These are phyloP conservation scores for Bauhinia variegata DNA, from an alignment of 306 rosid species.

Conservation along the genomic window DNA sequence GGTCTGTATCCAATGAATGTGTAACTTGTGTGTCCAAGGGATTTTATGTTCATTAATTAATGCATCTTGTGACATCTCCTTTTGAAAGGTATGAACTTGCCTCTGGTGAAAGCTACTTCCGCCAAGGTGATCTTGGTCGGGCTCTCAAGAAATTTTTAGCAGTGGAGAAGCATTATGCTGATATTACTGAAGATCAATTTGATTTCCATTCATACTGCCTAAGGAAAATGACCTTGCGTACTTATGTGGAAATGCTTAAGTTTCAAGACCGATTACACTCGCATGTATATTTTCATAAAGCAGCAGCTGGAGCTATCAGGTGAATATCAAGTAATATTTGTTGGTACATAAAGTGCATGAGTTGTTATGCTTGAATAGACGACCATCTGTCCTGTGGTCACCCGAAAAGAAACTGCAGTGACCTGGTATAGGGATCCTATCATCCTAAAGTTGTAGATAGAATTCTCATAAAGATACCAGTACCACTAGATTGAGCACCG, in stretches of 20 bases:
- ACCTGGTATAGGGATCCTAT: no score
- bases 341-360: slow-evolving; percentile 14
- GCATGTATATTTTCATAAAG: slow-evolving; percentile 89
- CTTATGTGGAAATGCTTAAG: slow-evolving; percentile 95
- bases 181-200: slow-evolving; percentile 96
- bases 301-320: slow-evolving; percentile 98
- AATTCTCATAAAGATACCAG: no score
- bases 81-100: slow-evolving; percentile 89
- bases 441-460: no score
- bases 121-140: slow-evolving; percentile 90
- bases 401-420: no score
- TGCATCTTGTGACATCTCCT: slow-evolving; percentile 23
- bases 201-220: slow-evolving; percentile 98
- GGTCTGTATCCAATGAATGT: slow-evolving; percentile 61
- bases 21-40: slow-evolving; percentile 24
- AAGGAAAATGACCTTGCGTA: slow-evolving; percentile 96
- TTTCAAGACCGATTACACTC: slow-evolving; percentile 98
- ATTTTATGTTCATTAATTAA: slow-evolving; percentile 32
- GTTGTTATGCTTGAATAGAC: slow-evolving; percentile 28
- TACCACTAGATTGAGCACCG: no score
- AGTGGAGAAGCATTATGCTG: slow-evolving; percentile 97
- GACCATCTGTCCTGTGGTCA: no score
- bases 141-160: slow-evolving; percentile 88
- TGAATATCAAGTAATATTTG: slow-evolving; percentile 35
- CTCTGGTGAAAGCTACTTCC: slow-evolving; percentile 94